Percentiles rank a stretch among this genome's conserved stretches.
Evolutionary conservation across 345 rosid species (phyloP).

Genomic region (Microcos paniculata): DNA sequence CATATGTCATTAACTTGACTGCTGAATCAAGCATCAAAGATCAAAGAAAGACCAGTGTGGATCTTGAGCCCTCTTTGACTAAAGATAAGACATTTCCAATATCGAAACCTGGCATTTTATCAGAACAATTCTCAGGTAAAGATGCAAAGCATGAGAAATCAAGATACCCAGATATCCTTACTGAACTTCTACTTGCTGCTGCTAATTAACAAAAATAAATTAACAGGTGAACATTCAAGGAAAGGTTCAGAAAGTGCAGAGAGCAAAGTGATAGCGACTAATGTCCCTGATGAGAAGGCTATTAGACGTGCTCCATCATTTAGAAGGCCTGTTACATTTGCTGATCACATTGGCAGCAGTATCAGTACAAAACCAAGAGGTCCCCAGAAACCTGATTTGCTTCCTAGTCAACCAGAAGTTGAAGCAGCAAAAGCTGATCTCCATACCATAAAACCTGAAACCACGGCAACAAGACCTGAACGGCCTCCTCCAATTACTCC

Average conservation of each 20-base stretch:
- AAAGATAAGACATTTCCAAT: conserved; percentile 8
- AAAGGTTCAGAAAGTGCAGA: conserved; percentile 14
- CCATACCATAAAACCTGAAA: conserved; percentile 16
- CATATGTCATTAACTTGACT: conserved; percentile 30
- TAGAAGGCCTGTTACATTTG: conserved; percentile 27
- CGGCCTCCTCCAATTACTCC: conserved; percentile 19
- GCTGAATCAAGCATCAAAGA: conserved; percentile 23
- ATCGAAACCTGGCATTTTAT: conserved; percentile 11
- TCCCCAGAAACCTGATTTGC: conserved; percentile 2
- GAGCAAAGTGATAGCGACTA: background rate
- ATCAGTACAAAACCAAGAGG: conserved; percentile 18
- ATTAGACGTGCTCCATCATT: conserved; percentile 24
- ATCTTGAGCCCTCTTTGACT: conserved; percentile 15
- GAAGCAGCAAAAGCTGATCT: conserved; percentile 13
- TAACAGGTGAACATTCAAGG: conserved; percentile 22
- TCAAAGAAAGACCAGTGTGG: conserved; percentile 12
- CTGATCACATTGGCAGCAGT: conserved; percentile 20
- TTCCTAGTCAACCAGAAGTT: conserved; percentile 4
- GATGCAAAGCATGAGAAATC: conserved; percentile 1
- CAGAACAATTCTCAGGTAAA: conserved; percentile 25
- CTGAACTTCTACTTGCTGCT: conserved; percentile 1
- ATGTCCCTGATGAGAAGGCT: conserved; percentile 12
- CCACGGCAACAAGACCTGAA: conserved; percentile 15
- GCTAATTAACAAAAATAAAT: background rate
- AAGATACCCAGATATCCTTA: background rate